Evolutionary conservation across 2,329 filamentous ascomycete species (phyloP).

Genomic region (Drechslerella dactyloides): DNA sequence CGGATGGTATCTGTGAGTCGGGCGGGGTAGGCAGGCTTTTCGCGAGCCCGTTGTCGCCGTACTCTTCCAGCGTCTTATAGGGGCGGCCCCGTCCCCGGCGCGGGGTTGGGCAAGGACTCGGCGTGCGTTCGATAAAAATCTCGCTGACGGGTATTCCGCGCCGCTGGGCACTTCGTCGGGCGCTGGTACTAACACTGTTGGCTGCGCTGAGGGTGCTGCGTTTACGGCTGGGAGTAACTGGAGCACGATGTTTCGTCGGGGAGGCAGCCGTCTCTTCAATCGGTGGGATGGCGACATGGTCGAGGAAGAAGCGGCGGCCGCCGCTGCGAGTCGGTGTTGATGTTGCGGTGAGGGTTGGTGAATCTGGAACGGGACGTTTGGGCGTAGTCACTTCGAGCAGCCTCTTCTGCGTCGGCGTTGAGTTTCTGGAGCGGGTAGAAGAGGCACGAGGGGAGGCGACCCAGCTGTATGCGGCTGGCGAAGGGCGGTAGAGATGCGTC

Average conservation of each 20-base stretch:
- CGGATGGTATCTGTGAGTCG: conserved; percentile 33
- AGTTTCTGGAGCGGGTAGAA: conserved; percentile 6
- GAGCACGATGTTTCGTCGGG: not conserved
- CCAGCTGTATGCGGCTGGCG: conserved; percentile 31
- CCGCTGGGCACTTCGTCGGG: conserved; percentile 7
- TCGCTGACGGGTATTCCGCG: conserved; percentile 7
- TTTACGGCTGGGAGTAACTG: conserved; percentile 13
- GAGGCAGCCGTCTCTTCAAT: not conserved
- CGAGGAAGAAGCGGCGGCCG: conserved; percentile 22
- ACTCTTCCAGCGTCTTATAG: not conserved
- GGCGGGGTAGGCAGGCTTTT: conserved; percentile 24
- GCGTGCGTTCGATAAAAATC: conserved; percentile 13
- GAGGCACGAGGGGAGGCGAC: conserved; percentile 18
- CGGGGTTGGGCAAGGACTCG: conserved; percentile 11
- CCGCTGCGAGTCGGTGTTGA: conserved; percentile 11
- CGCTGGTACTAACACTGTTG: conserved; percentile 25
- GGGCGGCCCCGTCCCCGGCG: not conserved
- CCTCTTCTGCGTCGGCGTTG: conserved; percentile 17
- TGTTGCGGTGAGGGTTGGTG: conserved; percentile 21
- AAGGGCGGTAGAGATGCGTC: conserved; percentile 18
- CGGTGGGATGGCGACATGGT: conserved; percentile 29
- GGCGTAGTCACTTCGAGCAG: conserved; percentile 6
- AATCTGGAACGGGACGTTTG: conserved; percentile 29
- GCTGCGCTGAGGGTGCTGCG: conserved; percentile 8
- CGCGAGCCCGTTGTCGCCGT: not conserved